Percentiles rank a stretch among this genome's conserved stretches.
These are phyloP conservation scores for Sonneratia alba DNA, from an alignment of 345 rosid species.

Conservation along the genomic window DNA sequence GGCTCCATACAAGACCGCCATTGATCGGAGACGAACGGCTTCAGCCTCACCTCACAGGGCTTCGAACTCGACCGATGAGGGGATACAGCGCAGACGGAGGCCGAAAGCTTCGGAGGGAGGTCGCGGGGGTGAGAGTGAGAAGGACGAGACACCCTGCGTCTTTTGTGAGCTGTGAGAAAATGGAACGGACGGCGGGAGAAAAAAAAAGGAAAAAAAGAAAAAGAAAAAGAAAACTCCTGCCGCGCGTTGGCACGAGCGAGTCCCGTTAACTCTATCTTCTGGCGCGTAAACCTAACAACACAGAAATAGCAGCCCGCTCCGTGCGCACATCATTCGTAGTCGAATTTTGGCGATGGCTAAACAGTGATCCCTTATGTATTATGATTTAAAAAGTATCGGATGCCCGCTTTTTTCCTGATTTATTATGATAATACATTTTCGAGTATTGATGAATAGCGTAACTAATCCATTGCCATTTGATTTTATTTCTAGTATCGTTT, in stretches of 20 bases:
- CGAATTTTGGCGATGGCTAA: no score
- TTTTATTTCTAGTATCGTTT: no score
- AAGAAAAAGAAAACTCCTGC: not conserved
- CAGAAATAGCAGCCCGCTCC: not conserved
- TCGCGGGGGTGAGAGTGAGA: not conserved
- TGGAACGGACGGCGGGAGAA: not conserved
- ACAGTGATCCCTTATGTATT: no score
- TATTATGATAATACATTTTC: no score
- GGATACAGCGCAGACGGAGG: not conserved
- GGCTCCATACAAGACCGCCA: conserved; percentile 1
- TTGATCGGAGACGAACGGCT: conserved; percentile 1
- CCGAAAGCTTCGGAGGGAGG: not conserved
- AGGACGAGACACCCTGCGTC: not conserved
- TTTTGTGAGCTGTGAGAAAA: not conserved
- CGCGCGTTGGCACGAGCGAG: not conserved
- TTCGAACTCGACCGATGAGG: not conserved
- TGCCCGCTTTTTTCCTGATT: no score
- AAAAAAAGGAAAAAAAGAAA: no score
- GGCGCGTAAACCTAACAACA: not conserved
- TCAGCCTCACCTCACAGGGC: not conserved
- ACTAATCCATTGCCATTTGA: no score
- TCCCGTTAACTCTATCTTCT: not conserved
- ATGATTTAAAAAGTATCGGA: no score
- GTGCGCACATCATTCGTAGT: not conserved
- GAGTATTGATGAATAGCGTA: no score